Evolutionary conservation across 306 rosid species (phyloP), one percentile per base, ranked within the genome.

Genomic region (Sicyos baderoa): DNA sequence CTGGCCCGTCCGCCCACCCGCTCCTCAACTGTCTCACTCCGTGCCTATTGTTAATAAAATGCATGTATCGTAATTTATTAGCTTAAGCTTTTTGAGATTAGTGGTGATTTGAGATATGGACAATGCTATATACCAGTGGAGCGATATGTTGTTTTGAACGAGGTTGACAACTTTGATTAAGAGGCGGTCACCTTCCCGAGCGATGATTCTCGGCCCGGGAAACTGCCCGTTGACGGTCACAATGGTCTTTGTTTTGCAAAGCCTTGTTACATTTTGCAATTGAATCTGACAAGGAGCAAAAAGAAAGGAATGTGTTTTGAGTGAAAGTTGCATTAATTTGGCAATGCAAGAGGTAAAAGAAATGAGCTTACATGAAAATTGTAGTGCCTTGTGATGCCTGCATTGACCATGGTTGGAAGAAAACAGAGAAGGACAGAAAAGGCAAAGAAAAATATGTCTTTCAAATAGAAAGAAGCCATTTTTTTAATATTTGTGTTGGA

Each of bases 1-100:
- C 84, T 2, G 96, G 91, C 51, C 89, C 96, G 50, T 89, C 92
- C 23, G 90, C 90, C 96, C 92, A 86, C 45, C 81, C 92, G 72
- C 86, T 89, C 74, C 54, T 83, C 50, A 82, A 0, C 78, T 89
- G 92, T 22, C 86, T 78, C 42, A 86, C 21, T 51, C 91, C 89
- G 9, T 86, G 91, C 91, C 96, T 84, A 9, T 54, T 6, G 13
- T n/a, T 19, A 18, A 18, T 29, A 54, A 53, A 44, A 1, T 37
- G 17, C 0, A 0, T 29, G 35, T 58, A 58, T 1, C 2, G 0
- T 15, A 58, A 58, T 6, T 44, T 3, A 7, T 58, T 27, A 14
- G 19, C 4, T 58, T 58, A 58, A 27, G 7, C 35, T 58, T 58
- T 29, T 29, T 29, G 7, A 4, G 15, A 45, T 1, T 11, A 4